phyloP scores from a whole-genome alignment of 805 yeast genomes.

The Candida lessepsii region DNA sequence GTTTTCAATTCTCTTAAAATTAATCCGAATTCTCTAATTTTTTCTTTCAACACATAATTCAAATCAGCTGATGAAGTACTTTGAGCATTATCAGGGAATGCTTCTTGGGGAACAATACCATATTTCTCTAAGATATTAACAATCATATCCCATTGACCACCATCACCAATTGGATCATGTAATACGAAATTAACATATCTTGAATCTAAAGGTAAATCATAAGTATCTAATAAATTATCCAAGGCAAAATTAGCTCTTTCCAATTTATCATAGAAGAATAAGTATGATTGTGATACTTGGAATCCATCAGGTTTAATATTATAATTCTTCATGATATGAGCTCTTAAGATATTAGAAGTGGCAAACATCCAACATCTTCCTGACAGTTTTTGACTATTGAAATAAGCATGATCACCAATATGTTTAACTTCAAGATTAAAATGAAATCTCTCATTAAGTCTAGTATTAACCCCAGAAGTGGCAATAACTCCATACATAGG shows the following conservation, averaged over 20 bases:
- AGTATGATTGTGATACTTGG: constrained; percentile 74
- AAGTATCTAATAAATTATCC: constrained; percentile 72
- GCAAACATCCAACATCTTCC: constrained; percentile 94
- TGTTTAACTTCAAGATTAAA: constrained; percentile 37
- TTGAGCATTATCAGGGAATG: constrained; percentile 68
- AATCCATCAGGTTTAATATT: constrained; percentile 53
- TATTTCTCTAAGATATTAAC: constrained; percentile 74
- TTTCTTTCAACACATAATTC: constrained; percentile 63
- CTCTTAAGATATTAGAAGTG: constrained; percentile 68
- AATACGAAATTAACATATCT: constrained; percentile 67
- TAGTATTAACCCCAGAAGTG: constrained; percentile 22
- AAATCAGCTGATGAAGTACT: constrained; percentile 53
- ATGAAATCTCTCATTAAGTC: constrained; percentile 28
- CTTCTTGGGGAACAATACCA: constrained; percentile 73
- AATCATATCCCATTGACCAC: constrained; percentile 89
- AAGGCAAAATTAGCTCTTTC: constrained; percentile 81
- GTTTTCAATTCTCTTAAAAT: constrained; percentile 51
- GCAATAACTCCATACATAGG: constrained; percentile 44
- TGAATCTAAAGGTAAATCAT: constrained; percentile 63
- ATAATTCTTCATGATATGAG: constrained; percentile 58
- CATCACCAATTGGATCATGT: constrained; percentile 69
- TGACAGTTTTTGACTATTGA: constrained; percentile 62
- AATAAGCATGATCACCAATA: constrained; percentile 35
- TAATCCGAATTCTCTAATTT: constrained; percentile 78
- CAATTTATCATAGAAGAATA: constrained; percentile 82